Percentiles rank a stretch among this genome's conserved stretches.
phyloP scores from a whole-genome alignment of 768 basidiomycete species.

The Trametes cinnabarina region DNA sequence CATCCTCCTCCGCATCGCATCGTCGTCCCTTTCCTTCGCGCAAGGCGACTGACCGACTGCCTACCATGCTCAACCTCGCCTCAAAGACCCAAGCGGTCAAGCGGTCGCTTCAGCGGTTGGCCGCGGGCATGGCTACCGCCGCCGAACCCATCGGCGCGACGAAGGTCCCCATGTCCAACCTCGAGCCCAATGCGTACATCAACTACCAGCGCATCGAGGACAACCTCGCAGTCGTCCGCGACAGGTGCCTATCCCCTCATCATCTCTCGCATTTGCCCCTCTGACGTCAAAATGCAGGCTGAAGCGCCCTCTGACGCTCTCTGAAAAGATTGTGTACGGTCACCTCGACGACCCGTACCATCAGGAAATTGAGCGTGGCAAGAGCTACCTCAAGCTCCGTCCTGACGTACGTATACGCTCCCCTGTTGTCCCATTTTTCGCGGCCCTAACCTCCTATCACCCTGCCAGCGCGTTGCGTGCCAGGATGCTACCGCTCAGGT shows the following conservation, averaged over 20 bases:
- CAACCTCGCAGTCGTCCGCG: constrained; percentile 85
- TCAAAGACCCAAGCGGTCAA: constrained; percentile 24
- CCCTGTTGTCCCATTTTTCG: background rate
- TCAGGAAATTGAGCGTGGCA: constrained; percentile 88
- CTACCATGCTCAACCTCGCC: constrained; percentile 33
- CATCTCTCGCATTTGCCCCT: constrained; percentile 6
- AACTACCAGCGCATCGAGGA: constrained; percentile 99
- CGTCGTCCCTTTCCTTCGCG: constrained; percentile 18
- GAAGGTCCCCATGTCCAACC: constrained; percentile 84
- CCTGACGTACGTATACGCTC: constrained; percentile 79
- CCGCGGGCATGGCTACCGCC: constrained; percentile 75
- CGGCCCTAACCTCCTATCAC: constrained; percentile 7
- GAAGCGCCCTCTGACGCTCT: constrained; percentile 86
- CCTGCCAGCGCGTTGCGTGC: constrained; percentile 74
- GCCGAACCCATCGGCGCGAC: constrained; percentile 79
- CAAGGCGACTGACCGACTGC: constrained; percentile 19
- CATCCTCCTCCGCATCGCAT: constrained; percentile 18
- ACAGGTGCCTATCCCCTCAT: constrained; percentile 53
- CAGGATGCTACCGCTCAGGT: constrained; percentile 91
- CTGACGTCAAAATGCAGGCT: constrained; percentile 46
- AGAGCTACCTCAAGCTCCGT: constrained; percentile 94
- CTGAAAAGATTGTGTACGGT: constrained; percentile 97
- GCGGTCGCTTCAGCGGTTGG: constrained; percentile 30
- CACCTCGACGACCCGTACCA: constrained; percentile 93
- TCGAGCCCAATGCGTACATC: constrained; percentile 80